Conservation (phyloP, 305 asterid genomes). For the Solanum hybrid region DNA sequence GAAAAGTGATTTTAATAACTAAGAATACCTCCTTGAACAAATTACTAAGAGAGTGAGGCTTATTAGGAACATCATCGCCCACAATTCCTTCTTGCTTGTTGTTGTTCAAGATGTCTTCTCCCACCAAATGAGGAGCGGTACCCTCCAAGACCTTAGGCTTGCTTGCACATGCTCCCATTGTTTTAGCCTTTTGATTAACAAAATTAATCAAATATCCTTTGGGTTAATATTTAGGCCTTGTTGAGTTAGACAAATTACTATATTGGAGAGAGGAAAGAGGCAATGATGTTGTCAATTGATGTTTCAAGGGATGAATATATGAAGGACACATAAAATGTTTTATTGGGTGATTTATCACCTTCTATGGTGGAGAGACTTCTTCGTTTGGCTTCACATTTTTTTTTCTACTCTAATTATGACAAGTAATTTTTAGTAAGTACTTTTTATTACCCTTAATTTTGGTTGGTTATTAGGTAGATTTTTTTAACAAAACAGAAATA, state of each 20-base stretch:
- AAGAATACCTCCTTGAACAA: not conserved
- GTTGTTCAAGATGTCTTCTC: not conserved
- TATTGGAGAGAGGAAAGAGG: not conserved
- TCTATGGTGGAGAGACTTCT: not conserved
- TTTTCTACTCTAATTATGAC: not conserved
- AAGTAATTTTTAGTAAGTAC: not conserved
- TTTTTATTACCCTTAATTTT: not conserved
- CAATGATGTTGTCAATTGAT: not conserved
- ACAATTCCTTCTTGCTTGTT: not conserved
- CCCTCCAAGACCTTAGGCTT: slow-evolving; percentile 6
- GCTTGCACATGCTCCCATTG: slow-evolving; percentile 7
- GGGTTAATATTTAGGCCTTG: not conserved
- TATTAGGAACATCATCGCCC: not conserved
- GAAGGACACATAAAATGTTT: not conserved
- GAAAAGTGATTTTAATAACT: not conserved
- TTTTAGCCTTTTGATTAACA: not conserved
- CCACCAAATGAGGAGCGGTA: not conserved
- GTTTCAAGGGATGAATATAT: not conserved
- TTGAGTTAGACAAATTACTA: not conserved
- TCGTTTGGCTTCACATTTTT: not conserved
- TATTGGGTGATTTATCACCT: not conserved
- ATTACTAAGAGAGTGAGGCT: not conserved
- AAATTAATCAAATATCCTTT: not conserved
- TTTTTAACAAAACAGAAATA: not conserved
- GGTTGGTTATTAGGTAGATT: not conserved